Evolutionary conservation across 164 flowering plant species (phyloP).

Genomic region (Berberis vulgaris): DNA sequence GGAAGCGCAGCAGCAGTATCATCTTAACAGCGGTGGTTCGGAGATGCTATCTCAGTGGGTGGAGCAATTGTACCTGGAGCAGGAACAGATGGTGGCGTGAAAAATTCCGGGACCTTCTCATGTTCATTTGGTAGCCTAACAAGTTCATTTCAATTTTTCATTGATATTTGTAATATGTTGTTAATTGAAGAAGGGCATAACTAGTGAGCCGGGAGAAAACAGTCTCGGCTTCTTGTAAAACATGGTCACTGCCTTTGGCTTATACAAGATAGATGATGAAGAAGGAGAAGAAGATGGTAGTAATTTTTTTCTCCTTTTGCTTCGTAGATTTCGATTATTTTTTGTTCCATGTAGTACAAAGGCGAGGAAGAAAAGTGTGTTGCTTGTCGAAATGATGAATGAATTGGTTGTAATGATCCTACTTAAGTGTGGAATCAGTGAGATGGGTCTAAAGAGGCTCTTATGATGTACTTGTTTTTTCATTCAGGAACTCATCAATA

Average conservation of each 20-base stretch:
- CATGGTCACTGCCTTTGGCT: not conserved
- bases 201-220: not conserved
- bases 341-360: too few species aligned
- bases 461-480: too few species aligned
- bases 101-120: conserved; percentile 3
- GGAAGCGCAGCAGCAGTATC: conserved; percentile 20
- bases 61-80: conserved; percentile 86
- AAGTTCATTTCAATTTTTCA: conserved; percentile 16
- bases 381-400: too few species aligned
- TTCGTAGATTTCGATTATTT: too few species aligned
- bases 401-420: too few species aligned
- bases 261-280: too few species aligned
- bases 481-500: too few species aligned
- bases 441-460: too few species aligned
- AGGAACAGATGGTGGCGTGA: conserved; percentile 88
- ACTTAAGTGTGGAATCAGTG: too few species aligned
- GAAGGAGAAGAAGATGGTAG: too few species aligned
- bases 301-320: too few species aligned
- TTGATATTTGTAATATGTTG: conserved; percentile 14
- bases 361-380: too few species aligned
- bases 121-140: conserved; percentile 11
- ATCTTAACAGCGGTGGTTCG: conserved; percentile 1
- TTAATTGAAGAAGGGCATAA: not conserved
- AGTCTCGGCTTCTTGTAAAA: not conserved
- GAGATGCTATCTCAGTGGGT: conserved; percentile 51